Percentiles rank a stretch among this genome's conserved stretches.
phyloP scores from a whole-genome alignment of 2,329 filamentous ascomycete genomes.

The Emergomyces orientalis region DNA sequence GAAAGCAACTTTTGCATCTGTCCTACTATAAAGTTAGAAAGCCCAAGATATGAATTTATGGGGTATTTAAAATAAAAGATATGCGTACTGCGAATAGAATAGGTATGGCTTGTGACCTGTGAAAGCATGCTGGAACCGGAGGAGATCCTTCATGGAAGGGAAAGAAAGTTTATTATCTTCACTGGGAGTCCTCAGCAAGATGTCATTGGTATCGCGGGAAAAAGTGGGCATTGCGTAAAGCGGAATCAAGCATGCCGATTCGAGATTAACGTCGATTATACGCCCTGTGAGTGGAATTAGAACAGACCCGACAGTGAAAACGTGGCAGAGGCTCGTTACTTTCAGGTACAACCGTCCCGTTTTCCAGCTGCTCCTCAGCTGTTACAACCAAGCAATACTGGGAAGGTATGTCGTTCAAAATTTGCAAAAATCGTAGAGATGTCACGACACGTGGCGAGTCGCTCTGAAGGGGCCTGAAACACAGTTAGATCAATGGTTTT shows the following conservation, averaged over 20 bases:
- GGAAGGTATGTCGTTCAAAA: not conserved
- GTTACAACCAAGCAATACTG: constrained; percentile 6
- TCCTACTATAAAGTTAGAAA: not conserved
- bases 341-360: constrained; percentile 2
- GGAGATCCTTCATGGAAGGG: constrained; percentile 4
- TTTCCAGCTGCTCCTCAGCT: constrained; percentile 4
- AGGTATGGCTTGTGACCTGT: constrained; percentile 4
- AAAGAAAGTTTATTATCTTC: constrained; percentile 6
- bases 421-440: not conserved
- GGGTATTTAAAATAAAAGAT: not conserved
- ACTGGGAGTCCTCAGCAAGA: constrained; percentile 2
- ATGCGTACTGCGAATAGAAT: constrained; percentile 3
- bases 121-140: constrained; percentile 8
- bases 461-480: not conserved
- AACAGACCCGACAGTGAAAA: not conserved
- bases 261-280: constrained; percentile 4
- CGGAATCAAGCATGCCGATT: not conserved
- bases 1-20: constrained; percentile 1
- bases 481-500: not conserved
- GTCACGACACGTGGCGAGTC: not conserved
- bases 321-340: not conserved
- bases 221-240: constrained; percentile 9
- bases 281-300: not conserved
- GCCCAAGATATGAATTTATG: not conserved
- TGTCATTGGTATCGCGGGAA: not conserved